Percentiles rank a stretch among this genome's conserved stretches.
phyloP scores from a whole-genome alignment of 768 basidiomycete species.

The Chalciporus pseudorubinellus region DNA sequence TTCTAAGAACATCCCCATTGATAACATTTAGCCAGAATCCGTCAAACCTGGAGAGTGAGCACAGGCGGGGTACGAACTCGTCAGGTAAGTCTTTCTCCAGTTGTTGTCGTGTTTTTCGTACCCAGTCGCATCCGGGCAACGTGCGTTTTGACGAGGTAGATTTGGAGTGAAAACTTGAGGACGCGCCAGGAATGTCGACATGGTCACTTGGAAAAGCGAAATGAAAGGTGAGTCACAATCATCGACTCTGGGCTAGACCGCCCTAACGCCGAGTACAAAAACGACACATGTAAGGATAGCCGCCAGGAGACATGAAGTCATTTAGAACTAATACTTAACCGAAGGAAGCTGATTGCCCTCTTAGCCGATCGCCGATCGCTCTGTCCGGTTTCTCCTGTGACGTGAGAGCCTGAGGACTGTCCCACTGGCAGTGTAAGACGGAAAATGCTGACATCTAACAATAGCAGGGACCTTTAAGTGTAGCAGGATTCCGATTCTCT shows the following conservation, averaged over 20 bases:
- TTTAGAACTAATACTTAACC: conserved; percentile 18
- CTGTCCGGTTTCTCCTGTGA: conserved; percentile 3
- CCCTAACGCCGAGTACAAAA: not conserved
- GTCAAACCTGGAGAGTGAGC: not conserved
- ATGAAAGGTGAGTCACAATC: conserved; percentile 11
- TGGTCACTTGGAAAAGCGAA: conserved; percentile 4
- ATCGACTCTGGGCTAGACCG: conserved; percentile 18
- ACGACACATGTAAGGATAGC: not conserved
- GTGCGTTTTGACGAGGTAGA: not conserved
- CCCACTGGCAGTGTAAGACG: too few species aligned
- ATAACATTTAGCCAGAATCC: conserved; percentile 6
- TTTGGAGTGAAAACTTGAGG: not conserved
- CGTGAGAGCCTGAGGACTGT: too few species aligned
- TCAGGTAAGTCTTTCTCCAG: too few species aligned
- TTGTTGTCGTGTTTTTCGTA: too few species aligned
- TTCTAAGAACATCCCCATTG: not conserved
- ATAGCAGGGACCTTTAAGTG: too few species aligned
- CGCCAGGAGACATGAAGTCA: conserved; percentile 14
- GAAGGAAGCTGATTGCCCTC: conserved; percentile 27
- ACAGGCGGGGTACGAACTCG: too few species aligned
- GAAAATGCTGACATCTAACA: too few species aligned
- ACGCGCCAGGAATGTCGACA: not conserved
- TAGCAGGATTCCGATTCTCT: too few species aligned
- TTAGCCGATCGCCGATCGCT: conserved; percentile 27
- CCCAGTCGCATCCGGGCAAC: too few species aligned